Conservation (phyloP, 148 eudicot genomes). For the Spergularia marina region DNA sequence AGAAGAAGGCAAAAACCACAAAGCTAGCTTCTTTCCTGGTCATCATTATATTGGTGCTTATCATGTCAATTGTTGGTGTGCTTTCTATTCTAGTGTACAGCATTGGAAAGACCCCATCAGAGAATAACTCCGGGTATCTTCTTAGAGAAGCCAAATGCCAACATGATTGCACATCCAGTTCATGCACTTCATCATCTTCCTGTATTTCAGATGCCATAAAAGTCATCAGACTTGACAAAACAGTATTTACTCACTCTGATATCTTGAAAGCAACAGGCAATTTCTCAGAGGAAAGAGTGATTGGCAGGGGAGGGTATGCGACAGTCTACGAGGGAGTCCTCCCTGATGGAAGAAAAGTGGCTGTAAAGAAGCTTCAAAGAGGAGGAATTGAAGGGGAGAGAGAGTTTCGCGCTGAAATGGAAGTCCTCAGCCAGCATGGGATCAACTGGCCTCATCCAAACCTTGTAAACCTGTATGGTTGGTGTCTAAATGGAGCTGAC, state of each 20-base stretch:
- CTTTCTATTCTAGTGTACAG: slow-evolving; percentile 44
- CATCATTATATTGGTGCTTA: slow-evolving; percentile 46
- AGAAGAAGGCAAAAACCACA: slow-evolving; percentile 1
- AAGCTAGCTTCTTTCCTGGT: slow-evolving; percentile 38
- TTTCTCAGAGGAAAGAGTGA: slow-evolving; percentile 64
- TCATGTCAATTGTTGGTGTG: slow-evolving; percentile 49
- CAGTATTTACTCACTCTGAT: slow-evolving; percentile 69
- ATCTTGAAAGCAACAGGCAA: slow-evolving; percentile 71
- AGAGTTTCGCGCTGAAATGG: slow-evolving; percentile 93
- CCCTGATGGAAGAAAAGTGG: slow-evolving; percentile 84
- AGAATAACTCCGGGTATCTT: slow-evolving; percentile 29
- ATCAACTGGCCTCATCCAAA: slow-evolving; percentile 92
- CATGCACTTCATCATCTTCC: slow-evolving; percentile 54
- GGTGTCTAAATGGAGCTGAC: slow-evolving; percentile 86
- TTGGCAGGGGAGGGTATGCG: slow-evolving; percentile 86
- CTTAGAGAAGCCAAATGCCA: slow-evolving; percentile 30
- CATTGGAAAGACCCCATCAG: slow-evolving; percentile 31
- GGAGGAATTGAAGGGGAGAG: slow-evolving; percentile 80
- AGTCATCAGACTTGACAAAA: slow-evolving; percentile 71
- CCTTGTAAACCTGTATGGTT: slow-evolving; percentile 84
- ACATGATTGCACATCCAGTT: slow-evolving; percentile 38
- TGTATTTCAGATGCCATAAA: slow-evolving; percentile 59
- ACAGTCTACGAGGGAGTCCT: slow-evolving; percentile 72
- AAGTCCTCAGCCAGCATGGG: slow-evolving; percentile 61
- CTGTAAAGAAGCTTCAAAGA: slow-evolving; percentile 82